Conservation (phyloP, 345 rosid genomes). For the Bretschneidera sinensis region DNA sequence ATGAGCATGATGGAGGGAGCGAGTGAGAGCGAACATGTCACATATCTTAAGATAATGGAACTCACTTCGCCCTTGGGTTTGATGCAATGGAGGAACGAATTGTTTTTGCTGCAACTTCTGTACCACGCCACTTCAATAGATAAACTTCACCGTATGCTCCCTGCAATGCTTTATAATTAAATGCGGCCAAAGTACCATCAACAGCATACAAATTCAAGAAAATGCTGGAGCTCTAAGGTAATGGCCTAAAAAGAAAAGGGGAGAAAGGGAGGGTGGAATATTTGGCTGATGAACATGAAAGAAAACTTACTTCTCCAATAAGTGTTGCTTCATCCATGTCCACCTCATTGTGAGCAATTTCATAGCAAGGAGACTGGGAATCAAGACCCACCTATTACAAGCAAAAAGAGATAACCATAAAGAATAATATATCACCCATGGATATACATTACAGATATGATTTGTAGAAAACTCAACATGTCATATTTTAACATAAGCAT, state of each 20-base stretch:
- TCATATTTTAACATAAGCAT: not conserved
- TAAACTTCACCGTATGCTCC: conserved; percentile 65
- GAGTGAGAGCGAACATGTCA: not conserved
- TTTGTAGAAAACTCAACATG: not conserved
- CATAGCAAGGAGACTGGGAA: conserved; percentile 44
- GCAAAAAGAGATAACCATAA: conserved; percentile 5
- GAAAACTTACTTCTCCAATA: conserved; percentile 53
- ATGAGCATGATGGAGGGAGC: not conserved
- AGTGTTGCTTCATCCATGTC: conserved; percentile 41
- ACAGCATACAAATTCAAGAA: not conserved
- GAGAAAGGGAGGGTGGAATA: not conserved
- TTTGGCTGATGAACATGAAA: conserved; percentile 11
- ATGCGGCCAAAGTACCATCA: conserved; percentile 4
- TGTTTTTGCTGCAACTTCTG: conserved; percentile 65
- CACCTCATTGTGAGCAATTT: conserved; percentile 38
- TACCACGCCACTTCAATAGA: conserved; percentile 62
- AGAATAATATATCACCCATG: not conserved
- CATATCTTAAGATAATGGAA: conserved; percentile 5
- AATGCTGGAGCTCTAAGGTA: not conserved
- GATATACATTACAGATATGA: not conserved
- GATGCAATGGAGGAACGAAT: conserved; percentile 62
- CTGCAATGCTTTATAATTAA: conserved; percentile 20
- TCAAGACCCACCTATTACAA: conserved; percentile 48
- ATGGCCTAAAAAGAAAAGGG: not conserved
- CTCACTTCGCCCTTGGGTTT: conserved; percentile 56